These are phyloP conservation scores for Murraya paniculata DNA, from an alignment of 345 rosid species.

Conservation along the genomic window DNA sequence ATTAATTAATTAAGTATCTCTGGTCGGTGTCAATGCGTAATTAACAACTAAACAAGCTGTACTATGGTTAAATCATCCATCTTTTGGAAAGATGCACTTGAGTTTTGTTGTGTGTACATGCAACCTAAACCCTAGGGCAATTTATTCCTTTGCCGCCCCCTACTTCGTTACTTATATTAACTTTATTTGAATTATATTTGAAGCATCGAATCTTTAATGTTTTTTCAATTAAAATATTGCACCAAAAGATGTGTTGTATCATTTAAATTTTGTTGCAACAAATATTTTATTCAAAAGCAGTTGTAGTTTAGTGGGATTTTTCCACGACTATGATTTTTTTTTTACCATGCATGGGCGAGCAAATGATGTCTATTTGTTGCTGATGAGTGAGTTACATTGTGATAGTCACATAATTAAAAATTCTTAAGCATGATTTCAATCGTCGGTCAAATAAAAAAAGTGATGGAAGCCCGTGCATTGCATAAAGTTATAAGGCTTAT, in stretches of 20 bases:
- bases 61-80: neutral
- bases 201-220: neutral
- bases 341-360: neutral
- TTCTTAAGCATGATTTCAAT: neutral
- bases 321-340: neutral
- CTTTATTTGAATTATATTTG: constrained; percentile 3
- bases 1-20: neutral
- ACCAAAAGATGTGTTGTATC: neutral
- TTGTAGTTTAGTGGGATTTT: neutral
- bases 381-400: neutral
- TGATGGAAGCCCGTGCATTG: neutral
- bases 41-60: neutral
- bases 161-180: neutral
- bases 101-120: neutral
- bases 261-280: neutral
- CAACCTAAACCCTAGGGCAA: constrained; percentile 8
- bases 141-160: constrained; percentile 1
- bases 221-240: neutral
- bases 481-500: neutral
- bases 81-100: neutral
- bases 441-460: neutral
- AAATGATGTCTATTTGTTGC: neutral
- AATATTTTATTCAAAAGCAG: constrained; percentile 5
- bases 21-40: neutral
- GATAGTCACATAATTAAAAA: neutral